Percentiles rank a stretch among this genome's conserved stretches.
Evolutionary conservation across 192 early-diverging fungal genomes (phyloP).

Genomic region (Coemansia aciculifera): DNA sequence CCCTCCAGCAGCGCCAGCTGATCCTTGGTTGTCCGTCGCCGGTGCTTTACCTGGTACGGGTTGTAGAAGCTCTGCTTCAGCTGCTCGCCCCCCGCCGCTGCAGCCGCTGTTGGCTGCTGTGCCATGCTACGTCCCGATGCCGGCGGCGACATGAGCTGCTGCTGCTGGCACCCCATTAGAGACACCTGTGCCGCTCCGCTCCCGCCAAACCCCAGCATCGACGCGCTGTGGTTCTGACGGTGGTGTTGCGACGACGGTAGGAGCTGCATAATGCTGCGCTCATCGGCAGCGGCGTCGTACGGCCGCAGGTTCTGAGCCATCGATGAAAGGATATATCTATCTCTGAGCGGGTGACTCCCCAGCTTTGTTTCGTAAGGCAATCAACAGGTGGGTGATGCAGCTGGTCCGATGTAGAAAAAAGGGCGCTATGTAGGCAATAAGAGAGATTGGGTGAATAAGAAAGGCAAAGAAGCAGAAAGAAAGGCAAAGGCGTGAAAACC

Average conservation of each 20-base stretch:
- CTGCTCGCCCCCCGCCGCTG: slow-evolving; percentile 42
- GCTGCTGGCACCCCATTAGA: background rate
- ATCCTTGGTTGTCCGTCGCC: slow-evolving; percentile 68
- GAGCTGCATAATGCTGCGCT: slow-evolving; percentile 14
- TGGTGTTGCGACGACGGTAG: slow-evolving; percentile 10
- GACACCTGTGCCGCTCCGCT: background rate
- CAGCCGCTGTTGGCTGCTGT: background rate
- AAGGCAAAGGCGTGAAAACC: slow-evolving; percentile 1
- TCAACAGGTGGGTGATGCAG: background rate
- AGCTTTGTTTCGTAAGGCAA: slow-evolving; percentile 2
- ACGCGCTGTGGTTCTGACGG: slow-evolving; percentile 1
- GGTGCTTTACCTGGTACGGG: slow-evolving; percentile 76
- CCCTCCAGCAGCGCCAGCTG: slow-evolving; percentile 73
- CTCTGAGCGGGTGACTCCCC: background rate
- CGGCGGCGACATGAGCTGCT: slow-evolving; percentile 17
- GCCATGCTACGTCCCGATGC: slow-evolving; percentile 5
- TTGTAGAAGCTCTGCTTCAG: slow-evolving; percentile 73
- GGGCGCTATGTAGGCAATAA: background rate
- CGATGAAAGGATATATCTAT: background rate
- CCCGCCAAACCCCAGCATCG: background rate
- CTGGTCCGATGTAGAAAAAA: slow-evolving; percentile 4
- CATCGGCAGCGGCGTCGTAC: slow-evolving; percentile 17
- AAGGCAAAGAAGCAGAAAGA: background rate
- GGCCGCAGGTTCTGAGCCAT: slow-evolving; percentile 28
- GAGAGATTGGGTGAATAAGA: slow-evolving; percentile 1